Conservation (phyloP, 495 filamentous ascomycete genomes). For the Penicillium paxilli region DNA sequence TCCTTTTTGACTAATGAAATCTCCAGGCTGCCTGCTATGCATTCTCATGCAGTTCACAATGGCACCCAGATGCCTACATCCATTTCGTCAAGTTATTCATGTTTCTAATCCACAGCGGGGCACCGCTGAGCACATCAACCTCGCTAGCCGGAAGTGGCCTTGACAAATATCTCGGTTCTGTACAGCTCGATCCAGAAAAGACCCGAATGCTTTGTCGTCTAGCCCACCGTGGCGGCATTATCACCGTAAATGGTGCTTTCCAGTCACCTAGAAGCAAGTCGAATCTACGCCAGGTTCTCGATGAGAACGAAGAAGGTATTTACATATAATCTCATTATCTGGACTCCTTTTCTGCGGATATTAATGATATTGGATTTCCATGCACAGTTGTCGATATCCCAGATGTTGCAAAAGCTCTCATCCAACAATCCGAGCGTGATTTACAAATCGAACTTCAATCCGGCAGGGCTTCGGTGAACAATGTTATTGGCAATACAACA, state of each 20-base stretch:
- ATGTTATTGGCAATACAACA: not conserved
- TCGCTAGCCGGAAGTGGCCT: not conserved
- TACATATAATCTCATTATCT: no score
- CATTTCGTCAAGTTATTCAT: not conserved
- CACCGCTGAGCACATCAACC: not conserved
- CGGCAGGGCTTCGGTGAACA: not conserved
- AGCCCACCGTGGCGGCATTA: not conserved
- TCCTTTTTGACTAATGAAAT: not conserved
- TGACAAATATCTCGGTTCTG: not conserved
- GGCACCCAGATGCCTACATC: not conserved
- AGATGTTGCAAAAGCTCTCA: not conserved
- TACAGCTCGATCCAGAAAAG: not conserved
- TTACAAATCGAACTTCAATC: not conserved
- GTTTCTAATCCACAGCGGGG: not conserved
- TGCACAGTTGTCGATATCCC: not conserved
- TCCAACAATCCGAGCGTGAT: not conserved
- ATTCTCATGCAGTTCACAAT: not conserved
- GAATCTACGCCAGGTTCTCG: conserved; percentile 1
- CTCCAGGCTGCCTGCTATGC: not conserved
- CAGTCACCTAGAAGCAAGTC: not conserved
- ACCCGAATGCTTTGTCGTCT: not conserved
- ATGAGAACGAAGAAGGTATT: conserved; percentile 5
- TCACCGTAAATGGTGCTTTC: not conserved
- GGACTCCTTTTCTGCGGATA: no score
- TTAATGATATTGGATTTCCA: not conserved